These are phyloP conservation scores for Malassezia arunalokei DNA, from an alignment of 1,284 basidiomycete genomes.

Conservation along the genomic window DNA sequence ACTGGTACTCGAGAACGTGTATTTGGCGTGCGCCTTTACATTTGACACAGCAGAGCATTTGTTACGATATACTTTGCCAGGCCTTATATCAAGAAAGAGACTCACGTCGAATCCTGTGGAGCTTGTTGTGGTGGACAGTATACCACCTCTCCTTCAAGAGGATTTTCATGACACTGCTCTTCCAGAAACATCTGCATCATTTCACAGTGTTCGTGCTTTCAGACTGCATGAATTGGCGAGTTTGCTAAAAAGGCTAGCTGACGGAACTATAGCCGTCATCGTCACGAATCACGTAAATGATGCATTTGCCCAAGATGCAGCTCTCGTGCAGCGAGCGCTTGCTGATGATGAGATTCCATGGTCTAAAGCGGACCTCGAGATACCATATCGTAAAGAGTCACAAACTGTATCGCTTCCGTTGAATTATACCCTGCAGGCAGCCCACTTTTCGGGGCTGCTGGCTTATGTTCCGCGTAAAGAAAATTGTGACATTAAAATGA, in stretches of 20 bases:
- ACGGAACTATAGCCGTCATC: slow-evolving; percentile 15
- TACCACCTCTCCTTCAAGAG: slow-evolving; percentile 30
- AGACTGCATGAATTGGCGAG: slow-evolving; percentile 21
- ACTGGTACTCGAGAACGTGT: slow-evolving; percentile 11
- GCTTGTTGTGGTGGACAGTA: slow-evolving; percentile 25
- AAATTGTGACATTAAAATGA: not conserved
- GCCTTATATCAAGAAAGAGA: slow-evolving; percentile 8
- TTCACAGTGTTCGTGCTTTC: slow-evolving; percentile 17
- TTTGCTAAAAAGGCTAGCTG: slow-evolving; percentile 19
- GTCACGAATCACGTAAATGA: slow-evolving; percentile 35
- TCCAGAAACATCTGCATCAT: slow-evolving; percentile 5
- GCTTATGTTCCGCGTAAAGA: slow-evolving; percentile 2
- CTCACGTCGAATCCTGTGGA: not conserved
- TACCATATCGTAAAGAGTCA: not conserved
- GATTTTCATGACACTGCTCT: slow-evolving; percentile 16
- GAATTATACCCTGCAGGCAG: not conserved
- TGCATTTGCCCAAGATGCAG: slow-evolving; percentile 24
- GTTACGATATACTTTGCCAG: slow-evolving; percentile 28
- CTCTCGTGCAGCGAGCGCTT: slow-evolving; percentile 4
- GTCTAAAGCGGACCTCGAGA: not conserved
- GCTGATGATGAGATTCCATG: not conserved
- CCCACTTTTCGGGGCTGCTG: slow-evolving; percentile 10
- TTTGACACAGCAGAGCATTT: slow-evolving; percentile 22
- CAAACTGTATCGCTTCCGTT: not conserved
- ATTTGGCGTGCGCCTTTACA: slow-evolving; percentile 10